Conservation (phyloP, 192 early-diverging fungal genomes). For the Coemansia brasiliensis region DNA sequence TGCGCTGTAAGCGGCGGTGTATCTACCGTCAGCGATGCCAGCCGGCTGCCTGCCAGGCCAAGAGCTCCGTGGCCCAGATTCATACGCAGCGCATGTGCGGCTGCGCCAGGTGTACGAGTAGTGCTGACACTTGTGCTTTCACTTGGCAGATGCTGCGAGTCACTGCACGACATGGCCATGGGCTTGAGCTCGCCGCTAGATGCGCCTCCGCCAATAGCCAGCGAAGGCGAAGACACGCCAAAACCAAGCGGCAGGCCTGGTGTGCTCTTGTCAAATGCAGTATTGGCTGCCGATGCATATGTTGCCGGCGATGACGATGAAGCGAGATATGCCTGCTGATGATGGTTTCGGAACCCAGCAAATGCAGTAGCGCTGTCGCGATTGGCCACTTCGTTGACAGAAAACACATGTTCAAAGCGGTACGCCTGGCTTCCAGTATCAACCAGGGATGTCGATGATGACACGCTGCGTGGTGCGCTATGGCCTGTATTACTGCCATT, state of each 20-base stretch:
- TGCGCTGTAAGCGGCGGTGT: slow-evolving; percentile 43
- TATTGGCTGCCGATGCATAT: neutral
- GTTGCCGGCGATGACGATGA: slow-evolving; percentile 2
- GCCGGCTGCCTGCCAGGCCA: slow-evolving; percentile 16
- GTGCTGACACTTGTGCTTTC: too few relatives aligned
- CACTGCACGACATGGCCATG: slow-evolving; percentile 11
- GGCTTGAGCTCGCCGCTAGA: slow-evolving; percentile 18
- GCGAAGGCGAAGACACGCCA: slow-evolving; percentile 9
- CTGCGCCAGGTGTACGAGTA: neutral
- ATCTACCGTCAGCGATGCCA: slow-evolving; percentile 11
- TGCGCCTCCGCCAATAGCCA: neutral
- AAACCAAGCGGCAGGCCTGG: slow-evolving; percentile 14
- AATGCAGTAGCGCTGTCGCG: slow-evolving; percentile 9
- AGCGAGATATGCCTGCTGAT: neutral
- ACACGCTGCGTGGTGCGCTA: slow-evolving; percentile 28
- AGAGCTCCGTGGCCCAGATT: slow-evolving; percentile 39
- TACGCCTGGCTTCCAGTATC: slow-evolving; percentile 15
- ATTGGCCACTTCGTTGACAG: slow-evolving; percentile 28
- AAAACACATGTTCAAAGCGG: slow-evolving; percentile 47
- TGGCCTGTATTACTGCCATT: slow-evolving; percentile 9
- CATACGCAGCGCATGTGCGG: slow-evolving; percentile 21
- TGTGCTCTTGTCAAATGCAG: slow-evolving; percentile 19
- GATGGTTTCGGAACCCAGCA: neutral
- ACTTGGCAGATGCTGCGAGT: neutral
- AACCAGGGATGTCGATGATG: slow-evolving; percentile 17